Conservation (phyloP, 768 basidiomycete species). For the Termitomyces eurrhizus region DNA sequence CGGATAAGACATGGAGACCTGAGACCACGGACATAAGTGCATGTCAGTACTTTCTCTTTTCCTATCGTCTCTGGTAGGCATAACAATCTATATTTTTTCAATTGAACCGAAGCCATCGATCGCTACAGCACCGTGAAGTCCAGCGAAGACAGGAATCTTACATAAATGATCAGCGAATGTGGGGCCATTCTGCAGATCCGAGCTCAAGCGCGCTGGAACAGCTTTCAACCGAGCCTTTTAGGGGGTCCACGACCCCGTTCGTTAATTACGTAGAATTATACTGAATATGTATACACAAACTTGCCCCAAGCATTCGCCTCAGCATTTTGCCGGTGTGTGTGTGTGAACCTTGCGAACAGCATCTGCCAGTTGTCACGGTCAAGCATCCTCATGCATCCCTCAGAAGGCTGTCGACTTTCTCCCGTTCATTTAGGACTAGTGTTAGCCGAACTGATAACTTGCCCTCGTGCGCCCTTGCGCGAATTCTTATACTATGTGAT, state of each 20-base stretch:
- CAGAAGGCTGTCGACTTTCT: constrained; percentile 15
- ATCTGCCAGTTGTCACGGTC: constrained; percentile 9
- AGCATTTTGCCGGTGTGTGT: constrained; percentile 10
- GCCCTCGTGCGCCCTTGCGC: constrained; percentile 7
- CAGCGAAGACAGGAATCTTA: not conserved
- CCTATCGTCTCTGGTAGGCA: not conserved
- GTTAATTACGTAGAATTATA: constrained; percentile 1
- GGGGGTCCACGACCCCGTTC: not conserved
- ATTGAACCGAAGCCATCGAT: not conserved
- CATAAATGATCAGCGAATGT: not conserved
- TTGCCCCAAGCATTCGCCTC: not conserved
- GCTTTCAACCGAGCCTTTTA: not conserved
- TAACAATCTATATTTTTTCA: not conserved
- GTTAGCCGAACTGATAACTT: constrained; percentile 21
- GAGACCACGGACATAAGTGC: not conserved
- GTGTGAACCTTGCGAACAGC: constrained; percentile 3
- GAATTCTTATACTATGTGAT: constrained; percentile 11
- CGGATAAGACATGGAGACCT: not conserved
- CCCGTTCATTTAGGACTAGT: constrained; percentile 21
- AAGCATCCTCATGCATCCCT: constrained; percentile 3
- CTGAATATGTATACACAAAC: not conserved
- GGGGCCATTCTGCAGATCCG: not conserved
- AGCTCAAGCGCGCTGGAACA: not conserved
- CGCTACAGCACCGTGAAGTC: not conserved
- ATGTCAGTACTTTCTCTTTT: not conserved